Conservation (phyloP, 768 basidiomycete genomes). For the Suillus cothurnatus region DNA sequence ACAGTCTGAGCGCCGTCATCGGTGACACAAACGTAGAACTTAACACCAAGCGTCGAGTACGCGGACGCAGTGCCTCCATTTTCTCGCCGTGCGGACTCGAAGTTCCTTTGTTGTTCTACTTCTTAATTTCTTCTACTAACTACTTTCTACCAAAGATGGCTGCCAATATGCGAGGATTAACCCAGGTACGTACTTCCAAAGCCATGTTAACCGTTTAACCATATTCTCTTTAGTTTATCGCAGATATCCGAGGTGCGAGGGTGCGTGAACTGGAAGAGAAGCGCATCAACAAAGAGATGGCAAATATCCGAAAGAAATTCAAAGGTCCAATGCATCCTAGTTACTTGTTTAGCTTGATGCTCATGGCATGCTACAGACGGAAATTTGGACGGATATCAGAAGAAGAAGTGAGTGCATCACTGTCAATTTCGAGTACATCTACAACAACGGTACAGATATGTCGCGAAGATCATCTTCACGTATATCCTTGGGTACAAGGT, state of each 20-base stretch:
- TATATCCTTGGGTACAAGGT: constrained; percentile 99
- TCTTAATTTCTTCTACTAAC: background rate
- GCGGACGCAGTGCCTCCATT: too few relatives aligned
- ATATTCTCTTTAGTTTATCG: constrained; percentile 76
- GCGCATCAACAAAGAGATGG: constrained; percentile 99
- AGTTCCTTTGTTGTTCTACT: background rate
- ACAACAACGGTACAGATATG: constrained; percentile 64
- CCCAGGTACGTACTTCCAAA: constrained; percentile 61
- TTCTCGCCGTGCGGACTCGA: too few relatives aligned
- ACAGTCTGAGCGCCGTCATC: background rate
- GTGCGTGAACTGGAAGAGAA: constrained; percentile 98
- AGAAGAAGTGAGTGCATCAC: constrained; percentile 73
- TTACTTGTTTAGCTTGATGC: constrained; percentile 3
- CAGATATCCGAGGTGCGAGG: constrained; percentile 95
- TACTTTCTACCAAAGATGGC: constrained; percentile 57
- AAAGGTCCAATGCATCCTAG: constrained; percentile 60
- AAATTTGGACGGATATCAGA: constrained; percentile 87
- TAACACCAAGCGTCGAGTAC: background rate
- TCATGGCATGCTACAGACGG: constrained; percentile 55
- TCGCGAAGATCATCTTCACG: constrained; percentile 98
- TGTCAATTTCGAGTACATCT: constrained; percentile 13
- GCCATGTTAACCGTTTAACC: background rate
- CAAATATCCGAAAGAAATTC: constrained; percentile 98
- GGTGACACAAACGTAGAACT: background rate
- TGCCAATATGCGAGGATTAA: constrained; percentile 87